Evolutionary conservation across 2,329 filamentous ascomycete species (phyloP).

Genomic region (Scortechinia acanthostroma): DNA sequence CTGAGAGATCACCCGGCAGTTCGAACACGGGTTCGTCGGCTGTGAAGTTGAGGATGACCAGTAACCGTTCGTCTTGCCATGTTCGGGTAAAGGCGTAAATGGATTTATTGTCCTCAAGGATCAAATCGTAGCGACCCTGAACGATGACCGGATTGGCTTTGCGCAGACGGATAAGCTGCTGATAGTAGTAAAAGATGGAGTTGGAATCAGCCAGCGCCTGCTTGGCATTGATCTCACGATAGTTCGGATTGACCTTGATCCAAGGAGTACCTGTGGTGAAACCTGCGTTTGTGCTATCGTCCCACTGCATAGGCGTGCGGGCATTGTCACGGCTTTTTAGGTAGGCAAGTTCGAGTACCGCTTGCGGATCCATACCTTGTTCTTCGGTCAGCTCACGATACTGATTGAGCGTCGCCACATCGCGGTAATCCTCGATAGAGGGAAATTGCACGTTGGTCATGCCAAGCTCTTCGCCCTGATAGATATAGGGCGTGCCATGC

Average conservation of each 20-base stretch:
- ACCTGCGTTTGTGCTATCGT: slow-evolving; percentile 47
- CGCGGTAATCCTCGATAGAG: slow-evolving; percentile 39
- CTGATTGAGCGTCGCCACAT: slow-evolving; percentile 35
- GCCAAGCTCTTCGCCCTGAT: slow-evolving; percentile 55
- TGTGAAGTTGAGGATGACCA: too few relatives aligned
- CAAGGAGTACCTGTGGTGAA: slow-evolving; percentile 59
- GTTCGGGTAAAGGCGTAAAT: too few relatives aligned
- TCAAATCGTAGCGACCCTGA: too few relatives aligned
- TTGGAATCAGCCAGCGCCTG: too few relatives aligned
- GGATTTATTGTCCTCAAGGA: too few relatives aligned
- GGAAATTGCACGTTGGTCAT: slow-evolving; percentile 42
- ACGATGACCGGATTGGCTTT: too few relatives aligned
- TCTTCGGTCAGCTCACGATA: slow-evolving; percentile 18
- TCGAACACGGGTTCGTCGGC: too few relatives aligned
- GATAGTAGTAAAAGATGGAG: too few relatives aligned
- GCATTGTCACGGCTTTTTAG: slow-evolving; percentile 54
- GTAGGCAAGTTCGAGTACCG: slow-evolving; percentile 43
- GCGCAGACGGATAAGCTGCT: too few relatives aligned
- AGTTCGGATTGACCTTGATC: slow-evolving; percentile 65
- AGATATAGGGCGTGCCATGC: slow-evolving; percentile 47
- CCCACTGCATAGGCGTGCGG: slow-evolving; percentile 69
- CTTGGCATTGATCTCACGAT: slow-evolving; percentile 56
- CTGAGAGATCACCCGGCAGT: too few relatives aligned
- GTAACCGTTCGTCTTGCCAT: too few relatives aligned
- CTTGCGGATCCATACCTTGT: slow-evolving; percentile 33